A percentile compares a stretch with the other conserved stretches of the same genome.
phyloP scores from a whole-genome alignment of 208 protist genomes.

The Angomonas ambiguus region DNA sequence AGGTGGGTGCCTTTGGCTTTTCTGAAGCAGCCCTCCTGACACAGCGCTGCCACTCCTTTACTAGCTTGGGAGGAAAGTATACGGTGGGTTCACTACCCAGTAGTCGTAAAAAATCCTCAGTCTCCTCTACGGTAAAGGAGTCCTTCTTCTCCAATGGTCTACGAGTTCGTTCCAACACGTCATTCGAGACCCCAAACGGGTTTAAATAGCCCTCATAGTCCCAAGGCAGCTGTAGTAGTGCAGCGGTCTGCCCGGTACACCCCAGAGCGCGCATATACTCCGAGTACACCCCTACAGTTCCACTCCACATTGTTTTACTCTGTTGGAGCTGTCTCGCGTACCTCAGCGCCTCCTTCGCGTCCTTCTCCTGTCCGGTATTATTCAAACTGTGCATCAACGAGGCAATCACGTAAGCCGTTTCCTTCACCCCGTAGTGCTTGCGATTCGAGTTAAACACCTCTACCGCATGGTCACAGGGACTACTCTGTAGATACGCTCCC shows the following conservation, averaged over 20 bases:
- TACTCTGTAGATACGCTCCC: slow-evolving; percentile 58
- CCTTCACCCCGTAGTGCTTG: slow-evolving; percentile 40
- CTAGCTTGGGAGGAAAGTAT: not conserved
- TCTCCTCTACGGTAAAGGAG: not conserved
- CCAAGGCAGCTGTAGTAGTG: not conserved
- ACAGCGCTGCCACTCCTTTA: not conserved
- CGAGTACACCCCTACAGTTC: slow-evolving; percentile 17
- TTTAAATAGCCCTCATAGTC: slow-evolving; percentile 5
- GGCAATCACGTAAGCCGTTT: slow-evolving; percentile 40
- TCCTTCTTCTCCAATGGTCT: not conserved
- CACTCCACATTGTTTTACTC: not conserved
- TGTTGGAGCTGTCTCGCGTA: slow-evolving; percentile 30
- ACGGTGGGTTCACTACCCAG: not conserved
- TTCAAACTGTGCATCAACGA: slow-evolving; percentile 57
- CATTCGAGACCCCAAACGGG: not conserved
- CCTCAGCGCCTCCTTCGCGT: slow-evolving; percentile 21
- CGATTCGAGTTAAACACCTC: slow-evolving; percentile 50
- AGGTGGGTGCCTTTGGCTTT: slow-evolving; percentile 7
- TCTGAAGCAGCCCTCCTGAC: not conserved
- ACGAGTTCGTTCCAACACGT: not conserved
- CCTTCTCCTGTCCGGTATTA: slow-evolving; percentile 5
- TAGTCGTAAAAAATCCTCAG: not conserved
- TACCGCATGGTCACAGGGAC: slow-evolving; percentile 39
- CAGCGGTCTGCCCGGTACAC: not conserved
- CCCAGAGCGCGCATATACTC: slow-evolving; percentile 5